Evolutionary conservation across 345 rosid species (phyloP).

Genomic region (Populus pruinosa): DNA sequence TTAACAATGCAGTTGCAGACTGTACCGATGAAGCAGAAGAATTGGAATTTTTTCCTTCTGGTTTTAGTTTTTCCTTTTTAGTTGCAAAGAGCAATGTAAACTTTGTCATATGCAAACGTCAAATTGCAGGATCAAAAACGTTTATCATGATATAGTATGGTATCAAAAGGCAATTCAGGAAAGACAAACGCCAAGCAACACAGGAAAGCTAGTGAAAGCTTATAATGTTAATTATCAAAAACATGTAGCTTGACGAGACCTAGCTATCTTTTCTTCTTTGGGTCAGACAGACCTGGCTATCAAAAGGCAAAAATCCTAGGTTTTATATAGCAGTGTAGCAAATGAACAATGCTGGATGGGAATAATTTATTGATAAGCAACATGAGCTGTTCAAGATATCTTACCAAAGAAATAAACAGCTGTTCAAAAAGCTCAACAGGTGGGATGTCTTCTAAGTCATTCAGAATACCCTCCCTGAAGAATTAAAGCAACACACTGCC

Average conservation of each 20-base stretch:
- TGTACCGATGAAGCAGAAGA: neutral
- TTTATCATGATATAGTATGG: neutral
- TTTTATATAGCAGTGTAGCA: neutral
- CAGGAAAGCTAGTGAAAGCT: neutral
- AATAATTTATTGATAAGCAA: neutral
- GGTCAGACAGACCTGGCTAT: neutral
- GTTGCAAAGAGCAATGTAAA: neutral
- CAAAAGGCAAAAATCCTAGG: neutral
- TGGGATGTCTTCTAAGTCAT: constrained; percentile 67
- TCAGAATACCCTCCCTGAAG: constrained; percentile 82
- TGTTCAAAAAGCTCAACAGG: constrained; percentile 74
- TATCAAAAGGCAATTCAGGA: neutral
- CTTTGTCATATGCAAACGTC: neutral
- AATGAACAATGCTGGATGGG: neutral
- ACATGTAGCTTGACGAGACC: neutral
- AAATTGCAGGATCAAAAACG: neutral
- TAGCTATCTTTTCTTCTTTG: neutral
- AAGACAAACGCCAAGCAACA: neutral
- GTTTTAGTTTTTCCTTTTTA: neutral
- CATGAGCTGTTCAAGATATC: constrained; percentile 10
- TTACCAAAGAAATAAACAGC: constrained; percentile 77
- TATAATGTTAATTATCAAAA: neutral
- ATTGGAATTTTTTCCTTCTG: neutral
- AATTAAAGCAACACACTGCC: constrained; percentile 11
- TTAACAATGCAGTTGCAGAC: neutral